Percentiles rank a stretch among this genome's conserved stretches.
Evolutionary conservation across 768 basidiomycete species (phyloP).

Genomic region (Leccinellum rugosiceps): DNA sequence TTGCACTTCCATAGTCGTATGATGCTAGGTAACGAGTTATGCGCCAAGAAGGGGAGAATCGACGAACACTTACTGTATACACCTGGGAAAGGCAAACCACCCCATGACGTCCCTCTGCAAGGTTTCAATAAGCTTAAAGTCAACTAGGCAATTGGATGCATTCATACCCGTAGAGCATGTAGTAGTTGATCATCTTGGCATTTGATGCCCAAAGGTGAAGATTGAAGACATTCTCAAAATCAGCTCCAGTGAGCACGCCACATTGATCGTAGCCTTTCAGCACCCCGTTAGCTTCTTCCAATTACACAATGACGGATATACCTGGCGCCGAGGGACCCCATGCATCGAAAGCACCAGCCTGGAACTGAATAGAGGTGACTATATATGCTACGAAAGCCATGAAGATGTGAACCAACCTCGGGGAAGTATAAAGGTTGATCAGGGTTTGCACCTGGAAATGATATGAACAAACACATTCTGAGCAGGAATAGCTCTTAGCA

Average conservation of each 20-base stretch:
- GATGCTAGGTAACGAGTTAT: constrained; percentile 37
- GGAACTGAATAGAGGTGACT: constrained; percentile 43
- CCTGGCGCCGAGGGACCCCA: constrained; percentile 77
- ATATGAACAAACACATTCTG: constrained; percentile 21
- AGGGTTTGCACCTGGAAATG: constrained; percentile 40
- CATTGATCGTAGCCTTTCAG: constrained; percentile 59
- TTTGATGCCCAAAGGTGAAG: constrained; percentile 76
- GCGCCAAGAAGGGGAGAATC: neutral
- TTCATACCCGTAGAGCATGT: constrained; percentile 77
- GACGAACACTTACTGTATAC: constrained; percentile 50
- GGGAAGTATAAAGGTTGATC: constrained; percentile 70
- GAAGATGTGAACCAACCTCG: constrained; percentile 39
- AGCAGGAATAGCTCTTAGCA: neutral
- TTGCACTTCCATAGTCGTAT: constrained; percentile 78
- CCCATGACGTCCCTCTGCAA: constrained; percentile 81
- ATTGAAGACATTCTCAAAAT: constrained; percentile 80
- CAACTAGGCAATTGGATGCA: neutral
- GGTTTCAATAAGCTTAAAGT: constrained; percentile 1
- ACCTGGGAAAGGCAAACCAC: constrained; percentile 72
- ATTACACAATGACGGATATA: constrained; percentile 15
- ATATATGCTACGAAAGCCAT: constrained; percentile 1
- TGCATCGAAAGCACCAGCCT: constrained; percentile 77
- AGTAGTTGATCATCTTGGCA: constrained; percentile 78
- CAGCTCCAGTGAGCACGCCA: constrained; percentile 60
- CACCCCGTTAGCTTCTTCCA: neutral